Evolutionary conservation across 345 rosid genomes (phyloP), one percentile per base, ranked within the genome.

Genomic region (Citrus maxima): DNA sequence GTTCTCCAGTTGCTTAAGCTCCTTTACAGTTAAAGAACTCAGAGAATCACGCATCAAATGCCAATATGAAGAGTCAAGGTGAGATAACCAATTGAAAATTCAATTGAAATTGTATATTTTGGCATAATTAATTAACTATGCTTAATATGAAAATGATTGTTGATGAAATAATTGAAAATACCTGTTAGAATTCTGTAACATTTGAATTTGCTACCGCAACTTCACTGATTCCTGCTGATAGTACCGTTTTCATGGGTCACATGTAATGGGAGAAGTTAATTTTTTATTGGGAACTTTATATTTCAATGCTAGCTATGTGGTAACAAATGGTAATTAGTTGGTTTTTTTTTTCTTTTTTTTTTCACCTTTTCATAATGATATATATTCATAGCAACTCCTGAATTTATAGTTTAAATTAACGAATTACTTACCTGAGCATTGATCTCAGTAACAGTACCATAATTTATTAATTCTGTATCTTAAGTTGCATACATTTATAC

Each of bases 111-210:
- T 28, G 59, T 54, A 21, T 54, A 21, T 21, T 16, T 5, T 1
- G 59, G 59, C 22, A 42, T 42, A 42, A 42, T 42, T 42, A 42
- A 42, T 42, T 42, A 42, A 42, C 49, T 42, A 10, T 13, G 3
- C 49, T 10, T 42, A 42, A 10, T 2, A 10, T 61, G 22, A 18
- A 32, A 13, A 27, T 25, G 7, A 28, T 62, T 28, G 28, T 24
- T 0, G 37, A 30, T 64, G 8, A 68, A 40, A 18, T 0, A 46
- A 27, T 19, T 21, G 24, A 21, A 62, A 38, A 7, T 22, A 96
- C 99, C 98, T 96, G 91, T 94, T 96, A 18, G 99, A 89, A 72
- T 94, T 96, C 81, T 94, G 97, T 28, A 94, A 85, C 80, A 94
- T 90, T 63, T 96, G 98, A 80, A 96, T 96, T 78, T 96, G 99